Evolutionary conservation across 202 grass and related monocot species (phyloP), one percentile per base, ranked within the genome.

Genomic region (Bolboschoenoplectus hybrid): DNA sequence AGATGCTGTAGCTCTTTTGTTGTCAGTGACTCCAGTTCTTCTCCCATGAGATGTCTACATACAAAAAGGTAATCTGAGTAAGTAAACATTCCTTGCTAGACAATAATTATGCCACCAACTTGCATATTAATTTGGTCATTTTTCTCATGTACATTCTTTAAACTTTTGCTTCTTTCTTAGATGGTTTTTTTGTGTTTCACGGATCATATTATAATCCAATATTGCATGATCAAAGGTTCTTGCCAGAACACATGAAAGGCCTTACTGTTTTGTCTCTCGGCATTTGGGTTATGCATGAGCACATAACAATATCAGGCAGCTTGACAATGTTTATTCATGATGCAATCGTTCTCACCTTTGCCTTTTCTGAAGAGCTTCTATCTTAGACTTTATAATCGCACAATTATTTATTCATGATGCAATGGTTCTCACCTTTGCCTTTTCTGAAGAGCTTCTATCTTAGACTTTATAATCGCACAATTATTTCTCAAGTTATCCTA

Each of bases 1-100:
- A 97, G 78, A 74, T 95, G 88, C 16, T 95, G 95, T 38, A 97
- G 89, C 81, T 95, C 95, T 88, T 93, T 97, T 34, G 26, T 68
- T 16, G 84, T 92, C 63, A 97, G 57, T 36, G 92, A 66, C 8
- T 95, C 91, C 19, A 97, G 61, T 86, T 93, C 92, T 84, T 97
- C 95, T 71, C 95, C 95, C 83, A 93, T 91, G 9, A 97, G 88
- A 78, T 97, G 89, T 80, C 95, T 97, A 86, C 16, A 44, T 7
- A 6, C 9, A 35, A 80, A 20, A 11, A 19, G 16, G n/a, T 66
- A 26, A 84, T 64, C 0, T 82, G 16, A 38, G 72, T 34, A 85
- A 81, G 53, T 66, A 86, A 80, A 67, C 47, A 32, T 81, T 80
- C 50, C 12, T 61, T 13, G 6, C 14, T 4, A 80, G 43, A 47